Evolutionary conservation across 2,329 filamentous ascomycete genomes (phyloP), one percentile per base, ranked within the genome.

Genomic region (Fusarium sp.): DNA sequence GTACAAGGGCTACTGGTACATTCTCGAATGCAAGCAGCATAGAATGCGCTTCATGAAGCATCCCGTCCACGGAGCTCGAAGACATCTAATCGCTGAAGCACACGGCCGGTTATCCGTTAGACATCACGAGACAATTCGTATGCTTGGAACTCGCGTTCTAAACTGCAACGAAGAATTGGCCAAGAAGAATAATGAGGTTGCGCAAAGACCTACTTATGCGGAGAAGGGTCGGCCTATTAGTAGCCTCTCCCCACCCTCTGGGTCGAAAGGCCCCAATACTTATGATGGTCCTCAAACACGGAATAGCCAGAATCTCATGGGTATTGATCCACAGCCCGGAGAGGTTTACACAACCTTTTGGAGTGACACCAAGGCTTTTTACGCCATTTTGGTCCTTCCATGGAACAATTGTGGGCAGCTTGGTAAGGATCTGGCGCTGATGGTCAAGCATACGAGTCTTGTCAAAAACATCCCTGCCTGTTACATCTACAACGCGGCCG

Each of bases 21-120:
- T 71, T 3, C 13, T 69, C 0, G 53, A 59, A 24, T 71, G 68
- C 2, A 28, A 50, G 1, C 8, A 56, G 5, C 65, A 69, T 2
- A 8, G 16, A 0, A 35, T 24, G 1, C 39, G 46, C 1, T 71
- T 71, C 15, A 35, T 5, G 6, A 20, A 42, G 3, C 15, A 39
- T 4, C 57, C 69, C 0, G 9, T 57, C 2, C 23, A 21, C 0
- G 56, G 38, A 1, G 68, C 68, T 1, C 3, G 1, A 1, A 57
- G 18, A 2, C 69, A 71, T 26, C 57, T 71, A 3, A 4, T 8
- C 1, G n/a, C 46, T 2, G 11, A 23, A 0, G 31, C 26, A 8
- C 56, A 57, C 0, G 24, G 21, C n/a, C 8, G 9, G 10, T 2
- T 12, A 1, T 4, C 18, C 1, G 21, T 21, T 8, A 20, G 20